A percentile compares a stretch with the other conserved stretches of the same genome.
Evolutionary conservation across 1,284 basidiomycete species (phyloP).

Genomic region (Mycosarcoma mackinlayi): DNA sequence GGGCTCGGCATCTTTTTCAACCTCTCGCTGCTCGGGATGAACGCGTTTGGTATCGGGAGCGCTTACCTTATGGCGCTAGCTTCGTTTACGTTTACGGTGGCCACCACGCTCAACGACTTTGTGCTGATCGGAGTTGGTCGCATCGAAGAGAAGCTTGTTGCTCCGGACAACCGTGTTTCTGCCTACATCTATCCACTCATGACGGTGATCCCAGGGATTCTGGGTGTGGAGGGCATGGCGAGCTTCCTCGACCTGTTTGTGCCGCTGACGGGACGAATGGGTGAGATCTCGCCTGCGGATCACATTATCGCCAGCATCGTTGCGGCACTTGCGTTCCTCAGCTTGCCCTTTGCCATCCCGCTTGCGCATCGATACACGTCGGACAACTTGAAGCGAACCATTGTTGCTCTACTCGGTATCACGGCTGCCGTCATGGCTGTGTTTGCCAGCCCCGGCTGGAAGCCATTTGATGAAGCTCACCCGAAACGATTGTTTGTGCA

Average conservation of each 20-base stretch:
- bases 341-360: slow-evolving; percentile 75
- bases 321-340: slow-evolving; percentile 72
- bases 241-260: slow-evolving; percentile 87
- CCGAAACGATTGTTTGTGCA: slow-evolving; percentile 88
- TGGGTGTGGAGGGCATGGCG: slow-evolving; percentile 78
- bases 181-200: slow-evolving; percentile 53
- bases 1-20: slow-evolving; percentile 56
- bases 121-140: slow-evolving; percentile 48
- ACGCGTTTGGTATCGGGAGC: slow-evolving; percentile 77
- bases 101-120: slow-evolving; percentile 61
- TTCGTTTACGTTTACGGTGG: slow-evolving; percentile 71
- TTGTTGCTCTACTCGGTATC: slow-evolving; percentile 72
- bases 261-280: slow-evolving; percentile 77
- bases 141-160: slow-evolving; percentile 53
- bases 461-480: slow-evolving; percentile 83
- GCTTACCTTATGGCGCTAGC: slow-evolving; percentile 77
- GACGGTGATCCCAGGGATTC: slow-evolving; percentile 73
- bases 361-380: slow-evolving; percentile 78
- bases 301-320: slow-evolving; percentile 81
- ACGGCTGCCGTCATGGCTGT: slow-evolving; percentile 73
- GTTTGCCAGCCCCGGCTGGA: slow-evolving; percentile 72
- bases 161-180: slow-evolving; percentile 58
- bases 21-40: slow-evolving; percentile 66
- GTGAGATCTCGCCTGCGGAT: slow-evolving; percentile 74
- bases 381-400: slow-evolving; percentile 67